Percentiles rank a stretch among this genome's conserved stretches.
These are phyloP conservation scores for Solanum neorickii DNA, from an alignment of 257 asterid genomes.

Conservation along the genomic window DNA sequence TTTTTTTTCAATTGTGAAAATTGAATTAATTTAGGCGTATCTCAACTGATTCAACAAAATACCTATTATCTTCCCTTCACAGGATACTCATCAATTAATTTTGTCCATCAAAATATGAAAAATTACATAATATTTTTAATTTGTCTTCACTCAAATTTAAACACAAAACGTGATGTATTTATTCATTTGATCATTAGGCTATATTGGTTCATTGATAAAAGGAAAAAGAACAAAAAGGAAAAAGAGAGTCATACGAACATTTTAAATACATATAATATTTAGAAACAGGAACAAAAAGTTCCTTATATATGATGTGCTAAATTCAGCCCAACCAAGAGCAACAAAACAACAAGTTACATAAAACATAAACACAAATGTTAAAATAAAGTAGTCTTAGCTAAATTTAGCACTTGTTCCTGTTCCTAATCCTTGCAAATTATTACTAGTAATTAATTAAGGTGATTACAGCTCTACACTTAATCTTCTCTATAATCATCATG, in stretches of 20 bases:
- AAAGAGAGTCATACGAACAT: neutral
- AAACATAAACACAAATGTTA: neutral
- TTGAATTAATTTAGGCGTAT: neutral
- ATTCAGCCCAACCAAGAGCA: conserved; percentile 33
- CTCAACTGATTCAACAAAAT: neutral
- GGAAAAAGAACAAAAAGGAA: neutral
- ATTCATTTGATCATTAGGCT: too few species aligned
- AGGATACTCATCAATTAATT: neutral
- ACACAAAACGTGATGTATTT: neutral
- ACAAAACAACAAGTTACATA: conserved; percentile 2
- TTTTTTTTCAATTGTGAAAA: neutral
- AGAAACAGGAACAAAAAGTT: conserved; percentile 58
- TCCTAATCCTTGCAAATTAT: conserved; percentile 21
- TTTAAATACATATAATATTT: conserved; percentile 7
- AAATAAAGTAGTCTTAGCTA: conserved; percentile 22
- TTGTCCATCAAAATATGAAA: neutral
- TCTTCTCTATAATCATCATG: conserved; percentile 20
- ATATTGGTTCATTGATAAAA: neutral
- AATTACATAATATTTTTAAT: neutral
- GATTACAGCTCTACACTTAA: conserved; percentile 14
- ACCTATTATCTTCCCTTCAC: neutral
- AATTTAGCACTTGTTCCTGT: conserved; percentile 86
- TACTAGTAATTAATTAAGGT: conserved; percentile 1
- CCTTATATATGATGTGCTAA: conserved; percentile 35
- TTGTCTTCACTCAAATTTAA: neutral